These are phyloP conservation scores for Sanghuangporus baumii DNA, from an alignment of 1,284 basidiomycete species.

Conservation along the genomic window DNA sequence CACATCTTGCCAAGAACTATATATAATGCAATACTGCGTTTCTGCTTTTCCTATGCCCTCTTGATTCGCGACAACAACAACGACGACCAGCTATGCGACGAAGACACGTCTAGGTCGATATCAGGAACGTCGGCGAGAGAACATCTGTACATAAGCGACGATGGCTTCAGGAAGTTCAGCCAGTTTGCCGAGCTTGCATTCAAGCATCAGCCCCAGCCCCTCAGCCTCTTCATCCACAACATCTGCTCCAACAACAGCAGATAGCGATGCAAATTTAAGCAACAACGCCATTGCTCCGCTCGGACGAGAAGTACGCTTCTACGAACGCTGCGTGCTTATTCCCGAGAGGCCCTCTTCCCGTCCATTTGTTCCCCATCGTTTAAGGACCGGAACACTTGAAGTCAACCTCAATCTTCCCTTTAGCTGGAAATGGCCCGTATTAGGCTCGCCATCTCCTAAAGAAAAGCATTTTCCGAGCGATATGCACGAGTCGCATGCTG, in stretches of 20 bases:
- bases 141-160: background rate
- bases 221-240: background rate
- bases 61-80: background rate
- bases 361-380: background rate
- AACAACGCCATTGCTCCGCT: background rate
- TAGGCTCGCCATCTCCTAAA: background rate
- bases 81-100: too few species aligned
- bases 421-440: slow-evolving; percentile 3
- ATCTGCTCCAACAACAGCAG: background rate
- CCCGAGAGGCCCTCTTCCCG: background rate
- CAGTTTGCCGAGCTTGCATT: background rate
- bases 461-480: background rate
- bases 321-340: slow-evolving; percentile 16
- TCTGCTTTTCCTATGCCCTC: background rate
- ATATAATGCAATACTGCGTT: background rate
- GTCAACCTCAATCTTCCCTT: slow-evolving; percentile 2
- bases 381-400: slow-evolving; percentile 9
- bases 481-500: background rate
- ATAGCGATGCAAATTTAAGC: background rate
- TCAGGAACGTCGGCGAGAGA: background rate
- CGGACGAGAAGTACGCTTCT: slow-evolving; percentile 11
- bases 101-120: too few species aligned
- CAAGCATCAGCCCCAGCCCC: background rate
- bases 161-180: background rate
- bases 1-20: background rate